Base-by-base conservation (phyloP, 768 basidiomycete genomes). In the Coprinopsis sp. region DNA sequence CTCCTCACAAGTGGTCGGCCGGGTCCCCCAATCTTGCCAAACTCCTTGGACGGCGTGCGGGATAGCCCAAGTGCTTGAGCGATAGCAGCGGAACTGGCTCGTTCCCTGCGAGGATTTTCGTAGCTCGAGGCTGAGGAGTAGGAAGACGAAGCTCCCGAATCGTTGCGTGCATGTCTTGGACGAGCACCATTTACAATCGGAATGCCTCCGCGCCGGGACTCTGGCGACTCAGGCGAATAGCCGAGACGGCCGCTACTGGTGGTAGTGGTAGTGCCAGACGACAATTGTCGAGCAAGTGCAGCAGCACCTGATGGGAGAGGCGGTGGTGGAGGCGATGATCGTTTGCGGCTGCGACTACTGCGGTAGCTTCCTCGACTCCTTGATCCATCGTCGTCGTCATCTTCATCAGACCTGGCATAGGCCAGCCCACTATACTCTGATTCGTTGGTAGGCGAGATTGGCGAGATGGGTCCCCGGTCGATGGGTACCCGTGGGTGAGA, bases 391-490 rank as follows among this genome's bases (percentile, higher is more conserved):
- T 74, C 74, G 45, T 71, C 58, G 36, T 74, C 67, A 38, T 74
- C 74, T 44, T 71, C 58, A 37, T 74, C 74, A 6, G 72, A 71
- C 44, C 74, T 69, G 3, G 73, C 76, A 51, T 79, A 79, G 2
- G 76, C 76, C 18, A 78, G 63, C 13, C 74, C 73, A 22, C 73
- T 69, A 25, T 69, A 70, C 47, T 78, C 75, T 3, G 72, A 74
- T 14, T 58, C 71, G 2, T 72, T 71, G 23, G 63, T 64, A 24
- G 72, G 66, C 6, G 64, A 63, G 6, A 58, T 42, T 2, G 64
- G 59, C 4, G 48, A 46, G 18, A 45, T 30, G 25, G 39, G 18
- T 13, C 46, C 28, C 13, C 30, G 50, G n/a, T n/a, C n/a, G n/a
- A n/a, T 30, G 25, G 39, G 18, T 13, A 46, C 28, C 13, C 30